Base-by-base conservation (phyloP, 2,329 filamentous ascomycete genomes). In the Alternaria solani region DNA sequence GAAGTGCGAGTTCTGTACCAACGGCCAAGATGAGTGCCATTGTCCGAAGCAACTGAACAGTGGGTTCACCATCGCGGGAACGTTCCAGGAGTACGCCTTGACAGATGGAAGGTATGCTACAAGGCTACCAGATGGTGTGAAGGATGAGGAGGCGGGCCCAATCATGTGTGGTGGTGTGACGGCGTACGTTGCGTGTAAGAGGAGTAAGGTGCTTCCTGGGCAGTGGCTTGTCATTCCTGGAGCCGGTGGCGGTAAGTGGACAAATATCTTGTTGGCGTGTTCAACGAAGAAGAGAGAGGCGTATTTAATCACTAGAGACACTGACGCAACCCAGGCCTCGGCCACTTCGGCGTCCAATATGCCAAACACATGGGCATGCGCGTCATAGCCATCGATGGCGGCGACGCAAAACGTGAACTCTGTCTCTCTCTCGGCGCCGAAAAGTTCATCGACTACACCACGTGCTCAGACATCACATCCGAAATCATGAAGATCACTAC, bases 1-100 rank as follows among this genome's bases (percentile, higher is more conserved):
- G 61, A 80, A 84, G 65, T 97, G 94, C 82, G 85, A 88, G 68
- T 96, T 91, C 85, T 97, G 94, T 83, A 88, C 81, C 70, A 79
- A 90, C 75, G 85, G 88, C 2, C 81, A 81, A 25, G 74, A 71
- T 38, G 81, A 83, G 71, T 82, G 60, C n/a, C 80, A 79, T 64
- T 83, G 81, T 65, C 68, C 77, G 1, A 77, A 82, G 65, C 75
- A 91, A 28, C 80, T 86, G 32, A 86, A 96, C 41, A 95, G 92
- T 0, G 94, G 93, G 61, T 79, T 81, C 55, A 78, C 73, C 4
- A 71, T 71, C 28, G 67, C 77, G 57, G 82, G 82, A 11, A 79
- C 75, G 14, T 81, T 84, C 64, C 81, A 80, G 23, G 68, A 75
- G 48, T 77, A 78, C 60, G 80, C 75, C 4, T 74, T 82, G 16